Evolutionary conservation across 345 rosid genomes (phyloP).

Genomic region (Melaleuca quinquenervia): DNA sequence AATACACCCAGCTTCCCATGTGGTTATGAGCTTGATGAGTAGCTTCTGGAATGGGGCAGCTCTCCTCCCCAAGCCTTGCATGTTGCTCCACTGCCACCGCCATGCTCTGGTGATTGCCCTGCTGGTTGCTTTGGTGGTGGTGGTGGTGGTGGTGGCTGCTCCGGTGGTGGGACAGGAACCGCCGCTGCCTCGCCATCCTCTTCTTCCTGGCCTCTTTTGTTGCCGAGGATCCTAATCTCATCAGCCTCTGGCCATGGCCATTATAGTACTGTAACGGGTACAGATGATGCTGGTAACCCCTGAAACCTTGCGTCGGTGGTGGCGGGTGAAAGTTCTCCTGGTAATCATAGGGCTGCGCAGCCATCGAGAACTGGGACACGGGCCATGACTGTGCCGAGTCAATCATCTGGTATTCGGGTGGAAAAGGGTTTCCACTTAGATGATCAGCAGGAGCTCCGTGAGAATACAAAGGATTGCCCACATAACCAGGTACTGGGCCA

Average conservation of each 20-base stretch:
- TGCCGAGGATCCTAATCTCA: conserved; percentile 59
- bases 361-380: conserved; percentile 28
- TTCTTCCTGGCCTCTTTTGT: conserved; percentile 96
- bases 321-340: conserved; percentile 13
- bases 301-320: conserved; percentile 20
- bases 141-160: conserved; percentile 13
- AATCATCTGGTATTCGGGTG: conserved; percentile 28
- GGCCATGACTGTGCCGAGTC: conserved; percentile 39
- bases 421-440: neutral
- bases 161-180: conserved; percentile 42
- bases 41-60: conserved; percentile 6
- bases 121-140: conserved; percentile 27
- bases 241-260: conserved; percentile 34
- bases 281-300: conserved; percentile 28
- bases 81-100: conserved; percentile 13
- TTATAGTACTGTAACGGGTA: conserved; percentile 37
- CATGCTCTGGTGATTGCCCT: conserved; percentile 5
- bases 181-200: conserved; percentile 94
- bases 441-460: neutral
- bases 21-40: conserved; percentile 1
- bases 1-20: conserved; percentile 53
- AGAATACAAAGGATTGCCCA: conserved; percentile 9
- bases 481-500: conserved; percentile 11
- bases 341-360: conserved; percentile 14
- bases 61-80: conserved; percentile 27